These are phyloP conservation scores for Phytophthora capsici DNA, from an alignment of 352 stramenopile species.

Conservation along the genomic window DNA sequence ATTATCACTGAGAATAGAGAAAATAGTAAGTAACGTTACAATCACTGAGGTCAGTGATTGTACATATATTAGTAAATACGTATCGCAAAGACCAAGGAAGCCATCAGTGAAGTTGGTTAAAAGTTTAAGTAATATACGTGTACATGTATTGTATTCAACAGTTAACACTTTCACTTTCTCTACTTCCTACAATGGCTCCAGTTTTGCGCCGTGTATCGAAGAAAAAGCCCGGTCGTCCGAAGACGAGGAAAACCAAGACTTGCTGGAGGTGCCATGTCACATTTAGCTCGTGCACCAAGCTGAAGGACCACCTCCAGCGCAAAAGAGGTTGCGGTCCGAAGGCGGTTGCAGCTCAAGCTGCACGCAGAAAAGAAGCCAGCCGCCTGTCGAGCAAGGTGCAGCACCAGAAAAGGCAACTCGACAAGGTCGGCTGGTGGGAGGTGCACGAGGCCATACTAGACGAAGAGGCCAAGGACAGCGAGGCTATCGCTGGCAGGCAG, in stretches of 20 bases:
- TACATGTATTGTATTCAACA: no score
- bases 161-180: no score
- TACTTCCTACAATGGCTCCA: no score
- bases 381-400: slow-evolving; percentile 10
- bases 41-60: no score
- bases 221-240: background rate
- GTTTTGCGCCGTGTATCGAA: no score
- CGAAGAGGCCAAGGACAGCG: background rate
- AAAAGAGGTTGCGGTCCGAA: background rate
- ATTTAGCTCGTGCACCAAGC: background rate
- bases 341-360: background rate
- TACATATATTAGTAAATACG: no score
- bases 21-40: no score
- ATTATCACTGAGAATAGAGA: no score
- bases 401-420: background rate
- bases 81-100: no score
- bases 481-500: background rate
- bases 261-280: background rate
- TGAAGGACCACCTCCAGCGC: background rate
- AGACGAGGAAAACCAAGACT: background rate
- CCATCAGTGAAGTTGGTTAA: no score
- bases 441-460: background rate
- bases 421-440: slow-evolving; percentile 8
- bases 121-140: no score
- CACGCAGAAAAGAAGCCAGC: background rate